Evolutionary conservation across 225 moss, liverwort and hornwort species (phyloP).

Genomic region (Physcomitrium patens): DNA sequence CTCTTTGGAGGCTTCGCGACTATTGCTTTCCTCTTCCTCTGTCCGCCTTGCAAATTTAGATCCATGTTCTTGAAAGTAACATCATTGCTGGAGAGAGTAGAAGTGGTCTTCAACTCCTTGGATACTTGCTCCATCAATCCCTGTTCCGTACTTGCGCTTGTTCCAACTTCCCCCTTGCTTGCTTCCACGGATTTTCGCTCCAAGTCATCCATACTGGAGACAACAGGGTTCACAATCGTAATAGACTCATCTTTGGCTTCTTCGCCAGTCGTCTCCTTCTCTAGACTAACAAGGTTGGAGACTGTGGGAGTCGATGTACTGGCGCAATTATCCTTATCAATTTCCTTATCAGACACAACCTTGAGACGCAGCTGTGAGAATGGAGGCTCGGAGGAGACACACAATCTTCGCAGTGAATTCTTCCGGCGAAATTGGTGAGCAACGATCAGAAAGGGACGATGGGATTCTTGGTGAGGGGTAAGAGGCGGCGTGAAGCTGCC

Average conservation of each 20-base stretch:
- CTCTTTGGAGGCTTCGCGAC: constrained; percentile 31
- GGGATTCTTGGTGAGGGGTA: background rate
- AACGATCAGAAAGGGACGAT: background rate
- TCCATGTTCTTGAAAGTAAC: constrained; percentile 6
- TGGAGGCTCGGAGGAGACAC: constrained; percentile 22
- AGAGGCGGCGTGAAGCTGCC: constrained; percentile 21
- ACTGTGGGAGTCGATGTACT: background rate
- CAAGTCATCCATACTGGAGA: background rate
- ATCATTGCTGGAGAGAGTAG: background rate
- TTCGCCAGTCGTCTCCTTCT: background rate
- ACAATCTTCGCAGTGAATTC: background rate
- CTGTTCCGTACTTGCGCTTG: background rate
- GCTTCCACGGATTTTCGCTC: constrained; percentile 21
- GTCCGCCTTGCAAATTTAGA: constrained; percentile 20
- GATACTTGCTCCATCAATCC: background rate
- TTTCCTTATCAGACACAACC: background rate
- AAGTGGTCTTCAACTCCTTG: constrained; percentile 12
- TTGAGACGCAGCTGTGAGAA: constrained; percentile 23
- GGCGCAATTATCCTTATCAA: constrained; percentile 29
- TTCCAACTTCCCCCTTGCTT: background rate
- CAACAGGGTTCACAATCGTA: background rate
- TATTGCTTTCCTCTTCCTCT: constrained; percentile 26
- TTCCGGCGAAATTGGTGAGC: constrained; percentile 10
- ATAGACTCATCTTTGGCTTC: constrained; percentile 9
- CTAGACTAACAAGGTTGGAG: background rate